Conservation (phyloP, 2,329 filamentous ascomycete genomes). For the Aspergillus proliferans region DNA sequence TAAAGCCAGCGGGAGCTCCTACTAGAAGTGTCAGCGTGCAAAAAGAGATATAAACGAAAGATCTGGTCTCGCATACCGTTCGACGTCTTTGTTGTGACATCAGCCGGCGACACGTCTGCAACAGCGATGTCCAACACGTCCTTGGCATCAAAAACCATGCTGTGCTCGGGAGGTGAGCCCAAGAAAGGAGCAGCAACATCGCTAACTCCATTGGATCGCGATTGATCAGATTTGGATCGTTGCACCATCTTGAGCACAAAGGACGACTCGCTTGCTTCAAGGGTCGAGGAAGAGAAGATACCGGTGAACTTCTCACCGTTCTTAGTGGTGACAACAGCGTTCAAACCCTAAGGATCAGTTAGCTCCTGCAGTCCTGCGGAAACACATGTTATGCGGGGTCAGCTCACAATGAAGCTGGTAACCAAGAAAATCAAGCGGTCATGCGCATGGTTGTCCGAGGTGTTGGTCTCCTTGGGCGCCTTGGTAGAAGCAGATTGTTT, state of each 20-base stretch:
- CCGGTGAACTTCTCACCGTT: conserved; percentile 57
- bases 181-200: conserved; percentile 35
- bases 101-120: conserved; percentile 48
- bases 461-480: conserved; percentile 44
- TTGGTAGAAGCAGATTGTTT: conserved; percentile 37
- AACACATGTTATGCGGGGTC: neutral
- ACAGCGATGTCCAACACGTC: conserved; percentile 55
- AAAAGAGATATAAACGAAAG: neutral
- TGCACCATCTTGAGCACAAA: conserved; percentile 63
- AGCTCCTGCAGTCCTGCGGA: conserved; percentile 7
- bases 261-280: conserved; percentile 48
- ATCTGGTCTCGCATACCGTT: conserved; percentile 50
- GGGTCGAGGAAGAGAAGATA: conserved; percentile 52
- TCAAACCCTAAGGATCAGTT: conserved; percentile 44
- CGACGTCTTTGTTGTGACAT: conserved; percentile 45
- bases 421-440: conserved; percentile 56
- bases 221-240: conserved; percentile 34
- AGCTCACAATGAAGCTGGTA: conserved; percentile 53
- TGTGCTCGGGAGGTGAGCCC: conserved; percentile 40
- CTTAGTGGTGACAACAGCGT: conserved; percentile 51
- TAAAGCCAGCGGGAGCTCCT: conserved; percentile 67
- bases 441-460: conserved; percentile 53
- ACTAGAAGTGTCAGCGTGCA: conserved; percentile 3
- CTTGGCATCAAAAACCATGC: conserved; percentile 57
- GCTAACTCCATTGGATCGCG: conserved; percentile 38